Evolutionary conservation across 139 green algal species (phyloP).

Genomic region (Spirogloea muscicola): DNA sequence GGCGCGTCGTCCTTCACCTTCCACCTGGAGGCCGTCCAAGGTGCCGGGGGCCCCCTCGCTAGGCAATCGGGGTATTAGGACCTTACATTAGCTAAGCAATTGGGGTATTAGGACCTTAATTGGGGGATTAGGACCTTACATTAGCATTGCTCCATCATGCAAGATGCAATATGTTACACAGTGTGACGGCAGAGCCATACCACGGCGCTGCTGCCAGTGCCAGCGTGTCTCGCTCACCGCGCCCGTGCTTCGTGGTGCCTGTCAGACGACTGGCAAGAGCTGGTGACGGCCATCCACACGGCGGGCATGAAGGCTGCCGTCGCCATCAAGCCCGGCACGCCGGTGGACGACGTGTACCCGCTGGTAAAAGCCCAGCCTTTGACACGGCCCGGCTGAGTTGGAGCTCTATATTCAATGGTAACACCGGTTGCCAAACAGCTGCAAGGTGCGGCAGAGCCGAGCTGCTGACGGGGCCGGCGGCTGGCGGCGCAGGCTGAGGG

Average conservation of each 20-base stretch:
- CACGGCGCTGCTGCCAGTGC: background rate
- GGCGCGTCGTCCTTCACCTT: slow-evolving; percentile 88
- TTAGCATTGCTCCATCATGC: too few relatives aligned
- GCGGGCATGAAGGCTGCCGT: slow-evolving; percentile 75
- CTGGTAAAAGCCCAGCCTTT: slow-evolving; percentile 47
- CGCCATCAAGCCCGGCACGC: slow-evolving; percentile 70
- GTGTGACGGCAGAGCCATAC: background rate
- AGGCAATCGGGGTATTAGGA: background rate
- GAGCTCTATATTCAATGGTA: background rate
- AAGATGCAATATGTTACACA: too few relatives aligned
- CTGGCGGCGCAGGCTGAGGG: slow-evolving; percentile 16
- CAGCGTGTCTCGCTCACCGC: background rate
- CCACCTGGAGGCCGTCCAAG: slow-evolving; percentile 71
- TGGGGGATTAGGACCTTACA: too few relatives aligned
- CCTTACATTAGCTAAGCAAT: background rate
- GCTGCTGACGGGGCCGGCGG: background rate
- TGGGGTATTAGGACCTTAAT: too few relatives aligned
- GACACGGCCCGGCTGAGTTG: background rate
- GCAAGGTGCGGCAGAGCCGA: background rate
- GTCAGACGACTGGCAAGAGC: background rate
- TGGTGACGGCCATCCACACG: slow-evolving; percentile 39
- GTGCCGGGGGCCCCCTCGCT: background rate
- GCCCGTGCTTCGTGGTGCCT: background rate
- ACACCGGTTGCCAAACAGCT: background rate
- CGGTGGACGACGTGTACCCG: slow-evolving; percentile 58